phyloP scores from a whole-genome alignment of 768 basidiomycete genomes.

The Trametes punicea region DNA sequence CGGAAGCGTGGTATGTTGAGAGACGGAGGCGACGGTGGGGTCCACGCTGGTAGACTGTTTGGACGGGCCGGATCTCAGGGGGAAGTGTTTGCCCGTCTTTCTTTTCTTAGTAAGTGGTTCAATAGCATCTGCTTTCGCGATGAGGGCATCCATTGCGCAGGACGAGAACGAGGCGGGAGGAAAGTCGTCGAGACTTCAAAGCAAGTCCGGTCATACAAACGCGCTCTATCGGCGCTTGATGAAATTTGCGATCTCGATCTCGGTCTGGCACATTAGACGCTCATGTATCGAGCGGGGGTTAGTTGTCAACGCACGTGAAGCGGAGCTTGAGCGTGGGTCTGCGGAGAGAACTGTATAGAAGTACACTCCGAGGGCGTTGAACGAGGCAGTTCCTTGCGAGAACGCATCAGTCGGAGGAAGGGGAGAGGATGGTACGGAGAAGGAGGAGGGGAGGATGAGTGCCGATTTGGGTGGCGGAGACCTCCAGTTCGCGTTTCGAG shows the following conservation, averaged over 20 bases:
- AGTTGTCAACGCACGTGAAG: too few species aligned
- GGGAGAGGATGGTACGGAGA: background rate
- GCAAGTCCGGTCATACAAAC: too few species aligned
- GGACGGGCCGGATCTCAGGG: constrained; percentile 16
- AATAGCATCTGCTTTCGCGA: constrained; percentile 65
- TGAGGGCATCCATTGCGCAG: constrained; percentile 61
- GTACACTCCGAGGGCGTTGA: too few species aligned
- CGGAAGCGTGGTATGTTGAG: constrained; percentile 52
- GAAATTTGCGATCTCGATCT: constrained; percentile 6
- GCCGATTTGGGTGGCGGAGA: background rate
- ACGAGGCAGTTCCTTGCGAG: too few species aligned
- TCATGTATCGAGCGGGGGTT: background rate
- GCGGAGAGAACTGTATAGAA: too few species aligned
- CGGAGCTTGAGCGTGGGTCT: too few species aligned
- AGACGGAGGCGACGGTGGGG: constrained; percentile 24
- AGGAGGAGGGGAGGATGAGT: background rate
- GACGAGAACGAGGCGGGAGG: background rate
- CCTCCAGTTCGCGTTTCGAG: background rate
- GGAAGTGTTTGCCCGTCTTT: constrained; percentile 17
- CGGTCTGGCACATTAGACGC: background rate
- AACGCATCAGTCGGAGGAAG: too few species aligned
- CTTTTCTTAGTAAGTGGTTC: constrained; percentile 41
- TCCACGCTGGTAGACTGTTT: constrained; percentile 14
- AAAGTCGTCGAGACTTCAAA: too few species aligned
- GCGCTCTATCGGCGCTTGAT: background rate